phyloP scores from a whole-genome alignment of 2,329 filamentous ascomycete genomes.

The Incumbomyces lentus region DNA sequence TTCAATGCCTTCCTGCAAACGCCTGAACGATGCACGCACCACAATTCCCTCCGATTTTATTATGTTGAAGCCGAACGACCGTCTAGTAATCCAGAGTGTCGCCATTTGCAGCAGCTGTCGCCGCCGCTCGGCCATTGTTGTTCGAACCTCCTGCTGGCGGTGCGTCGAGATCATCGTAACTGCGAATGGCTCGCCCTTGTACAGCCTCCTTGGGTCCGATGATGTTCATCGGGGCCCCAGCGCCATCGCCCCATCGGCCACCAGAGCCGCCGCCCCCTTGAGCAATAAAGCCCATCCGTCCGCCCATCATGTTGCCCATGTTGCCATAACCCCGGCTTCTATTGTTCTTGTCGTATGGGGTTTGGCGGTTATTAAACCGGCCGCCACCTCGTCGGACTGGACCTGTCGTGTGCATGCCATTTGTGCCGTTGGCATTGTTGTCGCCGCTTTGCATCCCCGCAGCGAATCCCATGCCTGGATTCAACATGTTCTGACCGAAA shows the following conservation, averaged over 20 bases:
- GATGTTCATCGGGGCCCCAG: conserved; percentile 58
- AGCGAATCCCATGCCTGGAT: conserved; percentile 27
- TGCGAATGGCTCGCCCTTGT: conserved; percentile 84
- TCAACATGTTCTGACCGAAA: conserved; percentile 43
- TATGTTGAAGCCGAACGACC: background rate
- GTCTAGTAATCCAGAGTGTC: conserved; percentile 10
- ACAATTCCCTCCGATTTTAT: too few species aligned
- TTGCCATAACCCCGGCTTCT: conserved; percentile 27
- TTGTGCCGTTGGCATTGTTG: conserved; percentile 35
- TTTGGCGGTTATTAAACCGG: conserved; percentile 52
- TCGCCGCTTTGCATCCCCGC: conserved; percentile 27
- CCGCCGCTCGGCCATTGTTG: conserved; percentile 24
- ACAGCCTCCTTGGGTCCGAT: conserved; percentile 85
- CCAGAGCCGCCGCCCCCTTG: conserved; percentile 37
- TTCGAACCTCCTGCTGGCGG: conserved; percentile 13
- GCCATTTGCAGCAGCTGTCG: conserved; percentile 14
- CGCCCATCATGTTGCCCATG: conserved; percentile 25
- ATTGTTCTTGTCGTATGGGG: conserved; percentile 54
- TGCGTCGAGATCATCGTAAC: conserved; percentile 94
- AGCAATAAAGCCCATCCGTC: conserved; percentile 29
- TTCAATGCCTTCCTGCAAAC: too few species aligned
- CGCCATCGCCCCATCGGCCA: conserved; percentile 61
- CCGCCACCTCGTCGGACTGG: conserved; percentile 59
- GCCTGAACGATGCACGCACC: too few species aligned
- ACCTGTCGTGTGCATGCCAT: conserved; percentile 37